phyloP scores from a whole-genome alignment of 2,329 filamentous ascomycete species.

The Cytospora schulzeri region DNA sequence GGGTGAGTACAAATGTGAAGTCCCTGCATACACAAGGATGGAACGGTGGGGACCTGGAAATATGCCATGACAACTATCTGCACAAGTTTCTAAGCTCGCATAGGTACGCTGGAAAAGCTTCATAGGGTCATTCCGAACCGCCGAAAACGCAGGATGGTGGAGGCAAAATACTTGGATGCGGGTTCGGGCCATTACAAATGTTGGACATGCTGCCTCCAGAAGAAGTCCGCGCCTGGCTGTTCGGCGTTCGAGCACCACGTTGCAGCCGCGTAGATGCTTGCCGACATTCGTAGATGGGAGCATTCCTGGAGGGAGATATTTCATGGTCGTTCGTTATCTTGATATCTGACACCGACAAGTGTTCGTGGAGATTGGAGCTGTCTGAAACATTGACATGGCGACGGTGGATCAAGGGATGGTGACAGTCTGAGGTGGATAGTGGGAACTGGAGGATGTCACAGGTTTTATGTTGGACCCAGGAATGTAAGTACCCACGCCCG shows the following conservation, averaged over 20 bases:
- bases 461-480: background rate
- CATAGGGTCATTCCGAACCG: background rate
- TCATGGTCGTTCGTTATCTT: too few relatives aligned
- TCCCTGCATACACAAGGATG: background rate
- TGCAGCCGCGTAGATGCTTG: background rate
- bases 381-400: too few relatives aligned
- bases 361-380: too few relatives aligned
- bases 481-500: too few relatives aligned
- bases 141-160: background rate
- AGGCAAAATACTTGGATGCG: background rate
- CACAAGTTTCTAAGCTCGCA: background rate
- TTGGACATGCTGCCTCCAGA: slow-evolving; percentile 8
- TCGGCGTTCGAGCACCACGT: background rate
- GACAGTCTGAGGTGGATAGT: background rate
- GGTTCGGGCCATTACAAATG: background rate
- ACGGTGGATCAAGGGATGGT: background rate
- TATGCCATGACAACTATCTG: too few relatives aligned
- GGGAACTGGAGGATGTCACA: background rate
- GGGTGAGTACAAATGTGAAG: background rate
- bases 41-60: background rate
- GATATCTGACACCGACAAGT: too few relatives aligned
- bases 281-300: background rate
- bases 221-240: background rate
- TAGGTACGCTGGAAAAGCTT: background rate
- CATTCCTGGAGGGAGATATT: background rate